Conservation (phyloP, 2,329 filamentous ascomycete genomes). For the Nothophoma quercina region DNA sequence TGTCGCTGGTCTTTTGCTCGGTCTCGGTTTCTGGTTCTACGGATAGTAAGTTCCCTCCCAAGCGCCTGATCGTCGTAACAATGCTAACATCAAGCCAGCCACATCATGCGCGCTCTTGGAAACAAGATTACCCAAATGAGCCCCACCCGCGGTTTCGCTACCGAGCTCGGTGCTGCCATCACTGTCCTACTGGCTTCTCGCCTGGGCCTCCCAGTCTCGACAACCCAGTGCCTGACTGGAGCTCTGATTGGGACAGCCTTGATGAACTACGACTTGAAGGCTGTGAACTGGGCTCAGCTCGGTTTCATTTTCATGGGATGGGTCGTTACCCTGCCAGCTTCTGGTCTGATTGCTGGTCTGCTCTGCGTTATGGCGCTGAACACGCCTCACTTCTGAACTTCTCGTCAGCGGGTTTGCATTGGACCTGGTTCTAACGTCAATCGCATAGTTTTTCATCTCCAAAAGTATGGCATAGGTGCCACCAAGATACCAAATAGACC, state of each 20-base stretch:
- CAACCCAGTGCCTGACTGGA: slow-evolving; percentile 63
- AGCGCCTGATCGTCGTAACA: background rate
- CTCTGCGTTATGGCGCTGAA: slow-evolving; percentile 54
- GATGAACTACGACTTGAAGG: slow-evolving; percentile 44
- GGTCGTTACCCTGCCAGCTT: slow-evolving; percentile 53
- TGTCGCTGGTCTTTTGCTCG: slow-evolving; percentile 61
- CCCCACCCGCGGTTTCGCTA: slow-evolving; percentile 59
- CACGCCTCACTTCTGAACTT: slow-evolving; percentile 45
- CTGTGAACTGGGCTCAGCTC: slow-evolving; percentile 54
- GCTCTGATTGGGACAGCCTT: slow-evolving; percentile 34
- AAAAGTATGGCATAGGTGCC: background rate
- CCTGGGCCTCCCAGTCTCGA: slow-evolving; percentile 68
- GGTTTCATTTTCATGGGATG: slow-evolving; percentile 53
- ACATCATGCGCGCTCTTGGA: slow-evolving; percentile 69
- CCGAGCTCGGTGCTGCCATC: slow-evolving; percentile 57
- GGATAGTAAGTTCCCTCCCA: slow-evolving; percentile 53
- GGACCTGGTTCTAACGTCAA: background rate
- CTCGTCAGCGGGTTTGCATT: background rate
- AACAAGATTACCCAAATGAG: slow-evolving; percentile 69
- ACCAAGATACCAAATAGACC: background rate
- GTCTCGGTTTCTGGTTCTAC: slow-evolving; percentile 67
- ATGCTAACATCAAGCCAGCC: slow-evolving; percentile 29
- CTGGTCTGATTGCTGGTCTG: slow-evolving; percentile 51
- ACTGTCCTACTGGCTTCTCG: slow-evolving; percentile 71
- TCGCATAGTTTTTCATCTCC: background rate